Conservation (phyloP, 1,139 yeast genomes). For the Scheffersomyces segobiensis region DNA sequence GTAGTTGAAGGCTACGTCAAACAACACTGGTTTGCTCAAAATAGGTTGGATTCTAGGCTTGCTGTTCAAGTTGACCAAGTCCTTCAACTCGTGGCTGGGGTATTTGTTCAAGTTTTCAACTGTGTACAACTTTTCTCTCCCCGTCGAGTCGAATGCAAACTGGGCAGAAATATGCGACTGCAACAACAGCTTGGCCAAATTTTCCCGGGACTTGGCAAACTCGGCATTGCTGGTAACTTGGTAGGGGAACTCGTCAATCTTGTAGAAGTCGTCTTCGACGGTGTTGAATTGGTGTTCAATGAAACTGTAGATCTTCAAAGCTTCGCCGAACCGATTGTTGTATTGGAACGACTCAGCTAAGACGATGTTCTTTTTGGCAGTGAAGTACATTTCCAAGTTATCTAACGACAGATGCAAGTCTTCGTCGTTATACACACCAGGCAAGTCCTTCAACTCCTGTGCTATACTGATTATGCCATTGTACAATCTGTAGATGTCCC, state of each 20-base stretch:
- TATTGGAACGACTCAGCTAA: slow-evolving; percentile 54
- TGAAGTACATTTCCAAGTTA: slow-evolving; percentile 47
- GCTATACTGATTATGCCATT: slow-evolving; percentile 50
- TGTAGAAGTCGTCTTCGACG: slow-evolving; percentile 18
- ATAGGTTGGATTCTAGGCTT: slow-evolving; percentile 51
- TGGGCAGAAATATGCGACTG: slow-evolving; percentile 56
- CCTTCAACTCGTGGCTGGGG: slow-evolving; percentile 39
- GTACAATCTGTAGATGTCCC: slow-evolving; percentile 51
- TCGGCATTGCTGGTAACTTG: slow-evolving; percentile 38
- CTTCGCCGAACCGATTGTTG: slow-evolving; percentile 47
- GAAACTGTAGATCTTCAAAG: slow-evolving; percentile 52
- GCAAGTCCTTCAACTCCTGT: slow-evolving; percentile 67
- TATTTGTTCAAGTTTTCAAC: slow-evolving; percentile 53
- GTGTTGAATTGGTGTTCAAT: slow-evolving; percentile 26
- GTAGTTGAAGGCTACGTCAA: slow-evolving; percentile 86
- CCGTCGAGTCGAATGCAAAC: slow-evolving; percentile 24
- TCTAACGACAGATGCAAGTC: slow-evolving; percentile 58
- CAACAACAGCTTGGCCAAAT: slow-evolving; percentile 29
- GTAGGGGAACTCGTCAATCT: slow-evolving; percentile 38
- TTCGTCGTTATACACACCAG: slow-evolving; percentile 90
- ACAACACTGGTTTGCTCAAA: slow-evolving; percentile 81
- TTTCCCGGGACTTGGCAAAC: slow-evolving; percentile 26
- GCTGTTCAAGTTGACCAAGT: slow-evolving; percentile 47
- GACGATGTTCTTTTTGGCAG: slow-evolving; percentile 40
- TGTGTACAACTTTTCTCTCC: slow-evolving; percentile 16